Evolutionary conservation across 148 eudicot genomes (phyloP), one percentile per base, ranked within the genome.

Genomic region (Camellia granthamiana): DNA sequence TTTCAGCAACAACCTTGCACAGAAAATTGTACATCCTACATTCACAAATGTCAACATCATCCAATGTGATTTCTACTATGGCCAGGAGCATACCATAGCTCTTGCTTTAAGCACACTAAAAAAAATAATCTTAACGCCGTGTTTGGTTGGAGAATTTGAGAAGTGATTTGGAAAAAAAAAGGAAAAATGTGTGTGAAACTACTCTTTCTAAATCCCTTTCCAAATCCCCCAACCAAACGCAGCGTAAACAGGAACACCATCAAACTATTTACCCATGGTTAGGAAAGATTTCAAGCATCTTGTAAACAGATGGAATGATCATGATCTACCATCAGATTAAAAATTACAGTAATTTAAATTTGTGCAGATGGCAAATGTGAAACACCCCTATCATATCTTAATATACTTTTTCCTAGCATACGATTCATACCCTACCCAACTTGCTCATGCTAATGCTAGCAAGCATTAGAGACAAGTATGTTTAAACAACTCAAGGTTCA

Each of bases 221-320:
- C 38, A 30, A 30, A 30, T 30, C 38, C 23, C 1, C 38, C 38
- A 30, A 30, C 38, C 38, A 30, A 30, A 30, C 38, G 0, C 38
- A 30, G 38, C 38, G 19, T 14, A 5, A 49, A 70, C 75, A 69
- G 18, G 0, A 18, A 44, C 46, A 47, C 2, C 23, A 72, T 23
- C 44, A 52, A 72, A 52, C 60, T 5, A 72, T 72, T 13, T 14
- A 52, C 8, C 60, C 41, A 52, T 7, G 43, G 16, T 47, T 51
- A 72, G 3, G 21, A 52, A 51, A 51, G 55, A 72, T 72, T 72
- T 72, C 76, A 21, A 72, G 42, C 21, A 21, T 72, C 7, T 52
- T 47, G 21, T 51, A 52, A 72, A 23, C 42, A 72, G 10, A 51
- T 52, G 43, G 4, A 72, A 23, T 19, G 74, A 49, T 49, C 3